Evolutionary conservation across 441 rosid genomes (phyloP).

Genomic region (Arabidopsis lyrata): DNA sequence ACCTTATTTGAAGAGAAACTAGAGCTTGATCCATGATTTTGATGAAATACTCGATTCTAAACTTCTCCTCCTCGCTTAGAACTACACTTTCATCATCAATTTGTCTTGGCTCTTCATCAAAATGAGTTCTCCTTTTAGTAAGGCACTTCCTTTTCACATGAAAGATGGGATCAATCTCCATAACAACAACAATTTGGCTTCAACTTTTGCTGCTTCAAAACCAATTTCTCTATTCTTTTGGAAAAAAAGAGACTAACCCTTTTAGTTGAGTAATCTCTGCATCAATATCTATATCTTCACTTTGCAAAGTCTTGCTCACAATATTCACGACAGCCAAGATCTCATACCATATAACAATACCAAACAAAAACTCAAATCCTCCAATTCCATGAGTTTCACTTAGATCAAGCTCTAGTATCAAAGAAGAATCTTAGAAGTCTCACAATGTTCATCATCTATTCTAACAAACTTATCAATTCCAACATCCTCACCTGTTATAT

Average conservation of each 20-base stretch:
- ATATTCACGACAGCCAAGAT: not conserved
- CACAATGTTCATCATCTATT: no score
- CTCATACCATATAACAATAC: constrained; percentile 16
- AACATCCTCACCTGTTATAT: no score
- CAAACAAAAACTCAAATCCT: constrained; percentile 2
- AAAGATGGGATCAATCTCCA: not conserved
- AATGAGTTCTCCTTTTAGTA: not conserved
- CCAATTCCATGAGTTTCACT: not conserved
- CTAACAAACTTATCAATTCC: no score
- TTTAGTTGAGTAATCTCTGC: not conserved
- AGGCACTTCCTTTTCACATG: not conserved
- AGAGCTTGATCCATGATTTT: not conserved
- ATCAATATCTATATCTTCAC: not conserved
- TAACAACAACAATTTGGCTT: not conserved
- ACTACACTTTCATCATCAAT: not conserved
- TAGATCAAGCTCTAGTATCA: no score
- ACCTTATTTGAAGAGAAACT: not conserved
- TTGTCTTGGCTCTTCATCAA: not conserved
- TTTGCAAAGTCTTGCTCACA: not conserved
- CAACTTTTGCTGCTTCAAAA: not conserved
- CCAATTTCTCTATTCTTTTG: not conserved
- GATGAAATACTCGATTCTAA: not conserved
- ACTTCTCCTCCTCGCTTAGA: not conserved
- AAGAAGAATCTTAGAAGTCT: no score
- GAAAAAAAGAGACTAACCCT: not conserved